Evolutionary conservation across 768 basidiomycete species (phyloP), one percentile per base, ranked within the genome.

Genomic region (Agaricus sinodeliciosus): DNA sequence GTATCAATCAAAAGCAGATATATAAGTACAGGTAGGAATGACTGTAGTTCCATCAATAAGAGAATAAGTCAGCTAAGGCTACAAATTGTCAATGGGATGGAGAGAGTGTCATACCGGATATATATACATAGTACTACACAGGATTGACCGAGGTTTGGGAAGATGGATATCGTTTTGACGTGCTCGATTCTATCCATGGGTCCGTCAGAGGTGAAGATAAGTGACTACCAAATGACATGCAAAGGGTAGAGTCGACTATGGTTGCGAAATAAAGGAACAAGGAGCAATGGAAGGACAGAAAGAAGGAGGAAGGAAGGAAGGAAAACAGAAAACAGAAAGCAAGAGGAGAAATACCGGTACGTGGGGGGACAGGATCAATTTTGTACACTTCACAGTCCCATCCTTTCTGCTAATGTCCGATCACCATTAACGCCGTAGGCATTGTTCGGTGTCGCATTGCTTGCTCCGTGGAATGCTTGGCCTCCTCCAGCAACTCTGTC

Each of bases 381-480:
- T 43, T 37, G 31, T 56, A 51, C 48, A 34, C 43, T 60, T 77
- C 69, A 87, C 40, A 89, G 75, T 67, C 89, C 89, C 84, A 91
- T 79, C 63, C 89, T 73, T 69, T 90, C 87, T 67, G 84, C 85
- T 74, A 91, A 82, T 74, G 89, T 87, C 79, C 88, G 87, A 74
- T 87, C 84, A 42, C 64, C 64, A 34, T 60, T 51, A 37, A 72
- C 72, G 57, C 72, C 67, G 57, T 69, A 69, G 54, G 65, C 55
- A 57, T 63, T 66, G 54, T 67, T 68, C 54, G 65, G 49, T 57
- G 65, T 49, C 63, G 71, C 57, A 49, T 55, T 63, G 45, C 54
- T 55, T 18, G 34, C 59, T 58, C 61, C 64, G 73, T 65, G 62
- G 74, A 64, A 46, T 44, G 28, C 16, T 39, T 59, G 62, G 64